Evolutionary conservation across 169 alveolate genomes (phyloP).

Genomic region (Babesia sp.): DNA sequence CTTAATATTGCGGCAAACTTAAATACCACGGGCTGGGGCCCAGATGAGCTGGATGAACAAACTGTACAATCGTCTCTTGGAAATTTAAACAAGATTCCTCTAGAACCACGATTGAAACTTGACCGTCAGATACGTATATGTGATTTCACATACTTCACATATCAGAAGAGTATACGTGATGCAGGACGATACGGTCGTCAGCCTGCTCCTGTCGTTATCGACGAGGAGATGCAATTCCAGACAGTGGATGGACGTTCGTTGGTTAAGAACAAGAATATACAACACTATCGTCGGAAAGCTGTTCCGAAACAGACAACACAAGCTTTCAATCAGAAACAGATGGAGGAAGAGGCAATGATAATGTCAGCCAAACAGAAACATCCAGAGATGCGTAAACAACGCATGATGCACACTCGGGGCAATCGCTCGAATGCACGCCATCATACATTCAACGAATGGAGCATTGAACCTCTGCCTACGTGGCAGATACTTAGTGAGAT

Average conservation of each 20-base stretch:
- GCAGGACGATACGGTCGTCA: conserved; percentile 63
- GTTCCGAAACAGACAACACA: conserved; percentile 76
- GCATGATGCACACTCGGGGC: conserved; percentile 73
- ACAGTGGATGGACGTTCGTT: conserved; percentile 76
- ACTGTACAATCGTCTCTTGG: conserved; percentile 73
- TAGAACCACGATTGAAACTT: conserved; percentile 81
- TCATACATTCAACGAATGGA: conserved; percentile 89
- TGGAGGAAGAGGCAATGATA: conserved; percentile 78
- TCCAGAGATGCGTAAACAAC: conserved; percentile 75
- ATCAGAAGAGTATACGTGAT: conserved; percentile 73
- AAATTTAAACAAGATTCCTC: conserved; percentile 76
- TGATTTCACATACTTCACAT: conserved; percentile 80
- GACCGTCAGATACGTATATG: conserved; percentile 82
- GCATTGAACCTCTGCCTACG: conserved; percentile 87
- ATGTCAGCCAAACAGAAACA: conserved; percentile 71
- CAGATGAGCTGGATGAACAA: conserved; percentile 71
- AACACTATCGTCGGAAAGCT: conserved; percentile 66
- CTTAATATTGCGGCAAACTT: conserved; percentile 39
- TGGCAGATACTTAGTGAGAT: conserved; percentile 87
- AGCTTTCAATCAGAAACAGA: conserved; percentile 80
- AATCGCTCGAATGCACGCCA: conserved; percentile 82
- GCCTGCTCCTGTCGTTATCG: conserved; percentile 55
- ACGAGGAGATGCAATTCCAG: conserved; percentile 79
- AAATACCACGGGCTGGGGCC: conserved; percentile 76
- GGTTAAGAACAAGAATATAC: conserved; percentile 64